phyloP scores from a whole-genome alignment of 164 flowering plant genomes.

The Litsea cubeba region DNA sequence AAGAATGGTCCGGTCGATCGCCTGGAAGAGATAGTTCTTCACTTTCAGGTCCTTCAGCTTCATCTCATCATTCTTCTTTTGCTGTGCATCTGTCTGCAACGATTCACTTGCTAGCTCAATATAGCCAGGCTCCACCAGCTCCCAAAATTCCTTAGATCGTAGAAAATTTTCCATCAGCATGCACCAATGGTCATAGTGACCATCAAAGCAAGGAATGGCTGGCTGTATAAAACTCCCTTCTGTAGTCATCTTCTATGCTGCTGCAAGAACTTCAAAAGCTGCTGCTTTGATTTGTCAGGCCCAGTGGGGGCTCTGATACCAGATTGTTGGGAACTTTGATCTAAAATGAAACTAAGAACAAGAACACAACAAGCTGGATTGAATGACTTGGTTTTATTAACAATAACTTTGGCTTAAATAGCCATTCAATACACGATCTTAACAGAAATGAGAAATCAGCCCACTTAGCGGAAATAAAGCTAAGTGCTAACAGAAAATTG shows the following conservation, averaged over 20 bases:
- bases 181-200: slow-evolving; percentile 7
- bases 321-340: slow-evolving; percentile 9
- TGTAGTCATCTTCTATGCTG: slow-evolving; percentile 9
- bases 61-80: slow-evolving; percentile 8
- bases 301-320: slow-evolving; percentile 11
- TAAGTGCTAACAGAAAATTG: slow-evolving; percentile 3
- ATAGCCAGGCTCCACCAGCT: slow-evolving; percentile 11
- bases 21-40: not conserved
- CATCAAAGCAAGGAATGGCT: slow-evolving; percentile 3
- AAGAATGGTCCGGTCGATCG: not conserved
- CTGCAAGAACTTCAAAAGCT: slow-evolving; percentile 9
- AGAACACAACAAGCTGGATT: slow-evolving; percentile 6
- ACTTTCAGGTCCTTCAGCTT: slow-evolving; percentile 9
- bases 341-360: slow-evolving; percentile 3
- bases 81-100: slow-evolving; percentile 8
- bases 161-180: slow-evolving; percentile 7
- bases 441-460: not conserved
- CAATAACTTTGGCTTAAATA: no score
- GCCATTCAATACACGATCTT: no score
- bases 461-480: slow-evolving; percentile 5
- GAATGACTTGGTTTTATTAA: not conserved
- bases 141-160: slow-evolving; percentile 5
- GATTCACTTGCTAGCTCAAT: slow-evolving; percentile 8
- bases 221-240: slow-evolving; percentile 11
- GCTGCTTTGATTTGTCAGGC: slow-evolving; percentile 10